Percentiles rank a stretch among this genome's conserved stretches.
phyloP scores from a whole-genome alignment of 1,284 basidiomycete genomes.

The Rhodofomes roseus region DNA sequence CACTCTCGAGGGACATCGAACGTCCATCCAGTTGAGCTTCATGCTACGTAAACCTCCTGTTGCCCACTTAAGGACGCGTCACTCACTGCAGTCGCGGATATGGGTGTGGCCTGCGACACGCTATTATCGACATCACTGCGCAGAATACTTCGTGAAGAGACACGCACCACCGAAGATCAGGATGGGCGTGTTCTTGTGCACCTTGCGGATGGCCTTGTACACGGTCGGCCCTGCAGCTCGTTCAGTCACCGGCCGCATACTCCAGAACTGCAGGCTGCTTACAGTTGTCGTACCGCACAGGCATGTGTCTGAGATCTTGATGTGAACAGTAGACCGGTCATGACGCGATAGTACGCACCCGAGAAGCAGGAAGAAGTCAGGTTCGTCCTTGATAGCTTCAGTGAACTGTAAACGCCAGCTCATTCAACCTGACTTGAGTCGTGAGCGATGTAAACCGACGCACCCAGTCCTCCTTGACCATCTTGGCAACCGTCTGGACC shows the following conservation, averaged over 20 bases:
- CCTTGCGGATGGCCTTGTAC: conserved; percentile 67
- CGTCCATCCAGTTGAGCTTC: conserved; percentile 56
- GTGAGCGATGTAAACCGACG: conserved; percentile 9
- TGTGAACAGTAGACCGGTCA: neutral
- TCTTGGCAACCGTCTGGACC: conserved; percentile 67
- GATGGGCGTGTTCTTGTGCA: conserved; percentile 74
- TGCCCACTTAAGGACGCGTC: neutral
- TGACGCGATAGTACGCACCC: conserved; percentile 40
- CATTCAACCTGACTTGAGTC: neutral
- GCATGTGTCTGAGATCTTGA: conserved; percentile 56
- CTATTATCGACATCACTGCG: neutral
- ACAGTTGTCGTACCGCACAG: conserved; percentile 61
- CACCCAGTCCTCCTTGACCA: conserved; percentile 77
- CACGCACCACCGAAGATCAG: conserved; percentile 68
- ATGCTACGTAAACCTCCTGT: neutral
- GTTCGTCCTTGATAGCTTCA: conserved; percentile 75
- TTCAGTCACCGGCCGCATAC: neutral
- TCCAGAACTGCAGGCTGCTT: conserved; percentile 3
- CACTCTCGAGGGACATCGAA: conserved; percentile 74
- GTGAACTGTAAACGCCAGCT: conserved; percentile 46
- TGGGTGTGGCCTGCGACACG: conserved; percentile 58
- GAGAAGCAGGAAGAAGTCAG: conserved; percentile 76
- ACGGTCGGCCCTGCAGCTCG: conserved; percentile 56
- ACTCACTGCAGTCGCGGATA: conserved; percentile 69
- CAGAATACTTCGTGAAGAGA: neutral